phyloP scores from a whole-genome alignment of 2,329 filamentous ascomycete species.

The Pseudogymnoascus sp. region DNA sequence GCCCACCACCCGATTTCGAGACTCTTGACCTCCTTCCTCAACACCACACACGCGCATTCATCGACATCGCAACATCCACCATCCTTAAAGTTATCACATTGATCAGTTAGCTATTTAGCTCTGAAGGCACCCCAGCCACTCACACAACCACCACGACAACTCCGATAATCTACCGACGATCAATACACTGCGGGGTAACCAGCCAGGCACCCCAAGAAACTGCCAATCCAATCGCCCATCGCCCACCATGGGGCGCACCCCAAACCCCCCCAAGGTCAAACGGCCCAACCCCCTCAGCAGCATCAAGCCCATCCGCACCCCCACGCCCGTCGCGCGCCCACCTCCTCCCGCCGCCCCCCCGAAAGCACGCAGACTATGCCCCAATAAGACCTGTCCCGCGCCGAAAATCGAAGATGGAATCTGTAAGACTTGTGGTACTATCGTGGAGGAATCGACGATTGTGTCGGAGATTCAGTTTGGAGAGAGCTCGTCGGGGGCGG shows the following conservation, averaged over 20 bases:
- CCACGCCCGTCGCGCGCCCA: conserved; percentile 18
- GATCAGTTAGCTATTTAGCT: background rate
- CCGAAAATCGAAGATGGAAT: conserved; percentile 58
- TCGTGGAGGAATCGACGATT: conserved; percentile 80
- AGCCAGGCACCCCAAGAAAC: background rate
- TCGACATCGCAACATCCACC: background rate
- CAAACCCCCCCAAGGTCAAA: conserved; percentile 11
- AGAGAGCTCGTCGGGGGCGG: conserved; percentile 76
- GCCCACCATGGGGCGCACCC: conserved; percentile 7
- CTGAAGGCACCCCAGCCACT: background rate
- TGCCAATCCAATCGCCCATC: background rate
- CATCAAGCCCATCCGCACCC: conserved; percentile 17
- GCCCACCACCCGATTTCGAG: conserved; percentile 2
- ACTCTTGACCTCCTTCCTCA: background rate
- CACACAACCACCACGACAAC: background rate
- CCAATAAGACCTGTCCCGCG: conserved; percentile 53
- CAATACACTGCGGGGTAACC: background rate
- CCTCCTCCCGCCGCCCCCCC: conserved; percentile 13
- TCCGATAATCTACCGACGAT: background rate
- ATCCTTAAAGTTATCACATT: conserved; percentile 8
- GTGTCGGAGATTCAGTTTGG: conserved; percentile 89
- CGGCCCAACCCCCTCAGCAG: conserved; percentile 19
- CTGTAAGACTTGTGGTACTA: conserved; percentile 77
- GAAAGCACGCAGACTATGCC: conserved; percentile 33
- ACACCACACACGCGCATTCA: background rate